Conservation (phyloP, 352 stramenopile genomes). For the Pythium grandisporangium region DNA sequence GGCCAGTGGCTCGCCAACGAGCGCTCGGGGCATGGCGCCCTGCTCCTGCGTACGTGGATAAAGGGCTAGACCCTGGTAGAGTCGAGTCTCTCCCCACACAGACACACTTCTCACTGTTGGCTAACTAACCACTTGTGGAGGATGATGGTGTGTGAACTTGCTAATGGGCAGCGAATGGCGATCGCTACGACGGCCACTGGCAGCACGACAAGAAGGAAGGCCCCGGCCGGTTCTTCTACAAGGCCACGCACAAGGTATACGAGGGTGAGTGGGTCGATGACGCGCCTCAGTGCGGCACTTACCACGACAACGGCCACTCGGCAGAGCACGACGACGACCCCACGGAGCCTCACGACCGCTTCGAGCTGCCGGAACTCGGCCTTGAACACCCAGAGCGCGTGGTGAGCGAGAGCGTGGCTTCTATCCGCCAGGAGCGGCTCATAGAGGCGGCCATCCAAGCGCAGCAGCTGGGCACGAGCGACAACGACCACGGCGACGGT, state of each 20-base stretch:
- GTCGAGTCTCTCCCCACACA: too few relatives aligned
- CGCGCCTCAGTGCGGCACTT: slow-evolving; percentile 66
- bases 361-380: slow-evolving; percentile 70
- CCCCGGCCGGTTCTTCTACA: slow-evolving; percentile 76
- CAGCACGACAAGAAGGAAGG: slow-evolving; percentile 86
- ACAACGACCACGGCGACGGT: slow-evolving; percentile 4
- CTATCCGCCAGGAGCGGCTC: slow-evolving; percentile 57
- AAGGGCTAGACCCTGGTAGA: too few relatives aligned
- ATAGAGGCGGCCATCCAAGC: slow-evolving; percentile 32
- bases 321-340: slow-evolving; percentile 20
- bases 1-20: slow-evolving; percentile 71
- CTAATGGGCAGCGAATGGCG: slow-evolving; percentile 52
- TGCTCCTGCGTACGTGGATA: slow-evolving; percentile 50
- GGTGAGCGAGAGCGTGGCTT: slow-evolving; percentile 58
- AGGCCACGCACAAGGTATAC: slow-evolving; percentile 76
- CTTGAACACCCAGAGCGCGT: slow-evolving; percentile 64
- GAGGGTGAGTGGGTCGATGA: slow-evolving; percentile 85
- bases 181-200: slow-evolving; percentile 84
- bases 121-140: too few relatives aligned
- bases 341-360: slow-evolving; percentile 21
- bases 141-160: not conserved
- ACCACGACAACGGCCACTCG: slow-evolving; percentile 31
- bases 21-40: slow-evolving; percentile 58
- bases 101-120: too few relatives aligned
- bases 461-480: slow-evolving; percentile 8